Evolutionary conservation across 1,284 basidiomycete genomes (phyloP), one percentile per base, ranked within the genome.

Genomic region (Mycosarcoma mackinlayi): DNA sequence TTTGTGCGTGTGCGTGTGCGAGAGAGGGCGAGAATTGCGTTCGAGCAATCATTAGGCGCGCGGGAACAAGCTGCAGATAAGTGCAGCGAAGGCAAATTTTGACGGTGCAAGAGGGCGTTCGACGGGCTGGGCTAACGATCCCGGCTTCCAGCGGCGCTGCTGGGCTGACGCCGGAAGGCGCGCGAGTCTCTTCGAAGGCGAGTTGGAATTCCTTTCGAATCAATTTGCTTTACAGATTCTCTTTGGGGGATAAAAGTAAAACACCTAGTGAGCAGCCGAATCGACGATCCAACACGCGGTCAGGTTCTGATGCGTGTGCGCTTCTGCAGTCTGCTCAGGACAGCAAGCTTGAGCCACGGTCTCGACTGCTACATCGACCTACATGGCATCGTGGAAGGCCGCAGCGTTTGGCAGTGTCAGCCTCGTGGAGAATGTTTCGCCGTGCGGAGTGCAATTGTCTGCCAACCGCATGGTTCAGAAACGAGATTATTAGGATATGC

Each of bases 101-200:
- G 28, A n/a, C n/a, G 30, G 9, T 33, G 6, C 6, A 14, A 14
- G 28, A 24, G 25, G 46, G 46, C 46, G 46, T 35, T 14, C 14
- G 46, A 48, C 46, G 46, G 34, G 34, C 46, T 37, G 46, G 46
- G 34, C 46, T 48, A n/a, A 48, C 25, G n/a, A 28, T 16, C 25
- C 25, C n/a, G n/a, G n/a, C n/a, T n/a, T n/a, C n/a, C n/a, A n/a
- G n/a, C n/a, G n/a, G n/a, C n/a, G n/a, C n/a, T n/a, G n/a, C n/a
- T n/a, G n/a, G n/a, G n/a, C n/a, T n/a, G n/a, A n/a, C n/a, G n/a
- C n/a, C n/a, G n/a, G n/a, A n/a, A n/a, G n/a, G n/a, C n/a, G n/a
- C n/a, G n/a, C n/a, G n/a, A n/a, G n/a, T n/a, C n/a, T n/a, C n/a
- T n/a, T n/a, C n/a, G n/a, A n/a, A n/a, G n/a, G n/a, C n/a, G n/a